Base-by-base conservation (phyloP, 352 stramenopile species). In the Phytophthora kernoviae region DNA sequence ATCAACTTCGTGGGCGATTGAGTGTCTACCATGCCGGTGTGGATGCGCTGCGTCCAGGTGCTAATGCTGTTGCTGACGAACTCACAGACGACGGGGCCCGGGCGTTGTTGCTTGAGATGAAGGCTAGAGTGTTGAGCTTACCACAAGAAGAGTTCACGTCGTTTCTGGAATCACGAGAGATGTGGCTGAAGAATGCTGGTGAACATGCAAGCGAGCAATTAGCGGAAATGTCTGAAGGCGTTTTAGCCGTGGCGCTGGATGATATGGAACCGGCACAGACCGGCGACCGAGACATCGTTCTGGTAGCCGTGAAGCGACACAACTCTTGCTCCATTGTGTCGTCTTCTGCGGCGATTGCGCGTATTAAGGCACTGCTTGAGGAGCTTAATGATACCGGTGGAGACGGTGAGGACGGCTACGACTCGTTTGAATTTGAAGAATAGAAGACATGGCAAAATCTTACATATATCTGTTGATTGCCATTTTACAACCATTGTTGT, bases 191-290 rank as follows among this genome's bases (percentile, higher is more conserved):
- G 65, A 76, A 91, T 63, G 77, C 81, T n/a, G 83, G 78, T 10
- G 71, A 88, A 4, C 41, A 70, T n/a, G 79, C 79, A 17, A 67
- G 76, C 26, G 60, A 75, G 4, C 70, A 81, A 37, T 58, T 93
- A 37, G 48, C 60, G 11, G 60, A 80, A 18, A 83, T 89, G 59
- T 54, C 51, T 1, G 81, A 93, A 20, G 84, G 84, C 11, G 89
- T 74, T 45, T 49, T 93, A 33, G 73, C 78, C 11, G 71, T 93
- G 15, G 73, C 75, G n/a, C 61, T 93, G 39, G 82, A 93, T 64
- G 84, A 93, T 54, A 90, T 89, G 77, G 81, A 93, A 59, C 84
- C 84, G 2, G 68, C 87, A 2, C 84, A 93, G 53, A 93, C 84
- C 4, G 75, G 70, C 7, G 84, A 93, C 54, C 73, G 73, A 45